These are phyloP conservation scores for Populus trichocarpa DNA, from an alignment of 441 rosid genomes.

Conservation along the genomic window DNA sequence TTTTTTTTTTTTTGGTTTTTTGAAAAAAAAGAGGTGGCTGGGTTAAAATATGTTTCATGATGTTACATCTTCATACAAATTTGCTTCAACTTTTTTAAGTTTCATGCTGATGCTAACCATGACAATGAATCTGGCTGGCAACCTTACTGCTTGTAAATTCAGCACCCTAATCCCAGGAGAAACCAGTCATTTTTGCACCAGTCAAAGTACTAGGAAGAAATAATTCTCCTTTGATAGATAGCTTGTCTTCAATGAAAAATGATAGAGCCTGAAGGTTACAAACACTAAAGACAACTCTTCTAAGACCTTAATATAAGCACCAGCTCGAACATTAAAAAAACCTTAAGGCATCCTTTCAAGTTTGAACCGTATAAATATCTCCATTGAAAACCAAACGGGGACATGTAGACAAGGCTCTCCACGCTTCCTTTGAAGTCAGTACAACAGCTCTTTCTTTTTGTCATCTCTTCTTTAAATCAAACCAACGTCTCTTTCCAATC, in stretches of 20 bases:
- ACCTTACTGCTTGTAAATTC: not conserved
- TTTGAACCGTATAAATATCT: not conserved
- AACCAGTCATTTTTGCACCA: constrained; percentile 6
- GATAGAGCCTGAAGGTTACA: constrained; percentile 3
- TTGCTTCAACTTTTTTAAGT: no score
- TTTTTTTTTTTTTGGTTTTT: no score
- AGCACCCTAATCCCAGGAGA: constrained; percentile 2
- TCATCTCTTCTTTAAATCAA: not conserved
- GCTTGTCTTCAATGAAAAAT: constrained; percentile 13
- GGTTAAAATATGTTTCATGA: no score
- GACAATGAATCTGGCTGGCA: no score
- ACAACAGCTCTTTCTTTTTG: not conserved
- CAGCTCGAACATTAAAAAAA: constrained; percentile 22
- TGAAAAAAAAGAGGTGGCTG: no score
- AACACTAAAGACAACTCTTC: constrained; percentile 21
- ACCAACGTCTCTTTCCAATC: not conserved
- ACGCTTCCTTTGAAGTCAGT: not conserved
- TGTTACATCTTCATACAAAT: no score
- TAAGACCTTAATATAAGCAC: constrained; percentile 15
- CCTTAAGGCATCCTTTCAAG: constrained; percentile 12
- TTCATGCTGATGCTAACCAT: not conserved
- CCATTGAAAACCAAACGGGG: constrained; percentile 21
- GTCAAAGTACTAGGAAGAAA: constrained; percentile 15
- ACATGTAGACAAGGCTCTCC: constrained; percentile 14
- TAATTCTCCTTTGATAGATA: constrained; percentile 6